Evolutionary conservation across 1,284 basidiomycete genomes (phyloP).

Genomic region (Chalciporus sp.): DNA sequence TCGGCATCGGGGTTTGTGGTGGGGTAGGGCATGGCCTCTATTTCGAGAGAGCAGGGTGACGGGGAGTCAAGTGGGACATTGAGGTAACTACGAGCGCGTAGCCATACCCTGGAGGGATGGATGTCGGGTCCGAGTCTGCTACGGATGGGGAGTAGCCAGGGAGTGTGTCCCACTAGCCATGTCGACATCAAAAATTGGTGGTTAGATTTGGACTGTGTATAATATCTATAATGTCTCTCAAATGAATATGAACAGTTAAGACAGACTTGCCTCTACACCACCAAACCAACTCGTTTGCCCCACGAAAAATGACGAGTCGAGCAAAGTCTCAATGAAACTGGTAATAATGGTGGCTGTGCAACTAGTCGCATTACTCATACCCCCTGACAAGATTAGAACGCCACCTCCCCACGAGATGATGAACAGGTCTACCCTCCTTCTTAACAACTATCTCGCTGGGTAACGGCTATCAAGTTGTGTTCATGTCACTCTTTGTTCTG

Average conservation of each 20-base stretch:
- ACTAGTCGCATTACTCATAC: too few relatives aligned
- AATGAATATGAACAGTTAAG: not conserved
- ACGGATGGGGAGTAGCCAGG: constrained; percentile 17
- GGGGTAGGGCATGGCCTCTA: constrained; percentile 34
- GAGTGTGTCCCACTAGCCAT: constrained; percentile 21
- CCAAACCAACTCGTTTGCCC: too few relatives aligned
- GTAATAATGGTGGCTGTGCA: too few relatives aligned
- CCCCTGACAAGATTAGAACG: too few relatives aligned
- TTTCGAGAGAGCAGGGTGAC: constrained; percentile 34
- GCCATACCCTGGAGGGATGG: constrained; percentile 15
- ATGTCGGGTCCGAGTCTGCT: constrained; percentile 15
- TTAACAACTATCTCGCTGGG: too few relatives aligned
- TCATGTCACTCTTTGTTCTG: not conserved
- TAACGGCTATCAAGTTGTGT: too few relatives aligned
- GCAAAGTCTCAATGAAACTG: too few relatives aligned
- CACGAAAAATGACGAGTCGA: too few relatives aligned
- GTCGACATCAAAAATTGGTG: constrained; percentile 24
- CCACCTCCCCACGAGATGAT: too few relatives aligned
- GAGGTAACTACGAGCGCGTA: constrained; percentile 23
- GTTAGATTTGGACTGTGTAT: not conserved
- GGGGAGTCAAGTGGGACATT: constrained; percentile 26
- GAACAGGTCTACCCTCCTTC: too few relatives aligned
- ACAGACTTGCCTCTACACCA: too few relatives aligned
- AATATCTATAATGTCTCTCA: not conserved
- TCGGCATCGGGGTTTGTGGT: constrained; percentile 22